Evolutionary conservation across 2,329 filamentous ascomycete species (phyloP).

Genomic region (Venturia asperata): DNA sequence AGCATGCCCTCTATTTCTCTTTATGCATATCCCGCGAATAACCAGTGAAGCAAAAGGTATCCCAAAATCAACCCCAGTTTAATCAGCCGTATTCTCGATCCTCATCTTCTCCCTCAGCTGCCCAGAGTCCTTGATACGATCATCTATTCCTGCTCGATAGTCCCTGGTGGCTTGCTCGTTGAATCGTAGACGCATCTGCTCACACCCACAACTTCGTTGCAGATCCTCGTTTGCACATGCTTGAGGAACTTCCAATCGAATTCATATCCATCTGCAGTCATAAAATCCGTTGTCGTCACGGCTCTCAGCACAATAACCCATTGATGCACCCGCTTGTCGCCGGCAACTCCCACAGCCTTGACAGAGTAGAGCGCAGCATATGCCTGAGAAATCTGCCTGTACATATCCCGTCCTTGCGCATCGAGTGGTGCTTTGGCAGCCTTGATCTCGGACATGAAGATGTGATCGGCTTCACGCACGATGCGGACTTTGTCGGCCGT

Average conservation of each 20-base stretch:
- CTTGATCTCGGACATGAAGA: slow-evolving; percentile 70
- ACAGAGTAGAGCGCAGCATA: slow-evolving; percentile 61
- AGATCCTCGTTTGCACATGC: slow-evolving; percentile 58
- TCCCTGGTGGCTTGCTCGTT: slow-evolving; percentile 62
- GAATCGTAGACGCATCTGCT: slow-evolving; percentile 63
- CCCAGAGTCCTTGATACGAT: neutral
- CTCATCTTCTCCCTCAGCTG: neutral
- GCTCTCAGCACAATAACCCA: slow-evolving; percentile 56
- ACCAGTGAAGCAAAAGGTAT: too few species aligned
- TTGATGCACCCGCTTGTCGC: slow-evolving; percentile 61
- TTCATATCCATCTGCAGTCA: slow-evolving; percentile 65
- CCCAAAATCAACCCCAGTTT: too few species aligned
- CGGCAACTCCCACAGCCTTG: slow-evolving; percentile 60
- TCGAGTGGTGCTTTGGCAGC: slow-evolving; percentile 38
- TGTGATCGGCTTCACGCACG: slow-evolving; percentile 66
- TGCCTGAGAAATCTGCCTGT: slow-evolving; percentile 63
- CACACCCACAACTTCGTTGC: slow-evolving; percentile 69
- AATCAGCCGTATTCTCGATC: neutral
- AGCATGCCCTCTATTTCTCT: too few species aligned
- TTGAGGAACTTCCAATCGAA: slow-evolving; percentile 60
- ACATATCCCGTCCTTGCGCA: slow-evolving; percentile 46
- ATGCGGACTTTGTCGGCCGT: slow-evolving; percentile 73
- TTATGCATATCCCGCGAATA: too few species aligned
- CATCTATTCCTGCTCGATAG: slow-evolving; percentile 63
- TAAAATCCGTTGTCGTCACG: slow-evolving; percentile 61